These are phyloP conservation scores for Salix suchowensis DNA, from an alignment of 345 rosid species.

Conservation along the genomic window DNA sequence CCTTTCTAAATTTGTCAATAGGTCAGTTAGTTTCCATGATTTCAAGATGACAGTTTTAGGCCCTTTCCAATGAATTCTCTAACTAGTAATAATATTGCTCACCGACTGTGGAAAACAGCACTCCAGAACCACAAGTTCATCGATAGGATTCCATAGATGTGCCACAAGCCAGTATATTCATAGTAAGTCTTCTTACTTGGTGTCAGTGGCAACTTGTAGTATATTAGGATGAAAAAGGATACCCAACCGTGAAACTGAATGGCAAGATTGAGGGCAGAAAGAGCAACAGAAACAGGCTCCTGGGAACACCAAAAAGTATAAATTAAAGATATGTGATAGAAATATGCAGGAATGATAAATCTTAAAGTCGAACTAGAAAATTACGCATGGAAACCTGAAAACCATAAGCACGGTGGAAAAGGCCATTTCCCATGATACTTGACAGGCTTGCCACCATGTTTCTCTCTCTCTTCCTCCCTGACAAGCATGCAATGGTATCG, in stretches of 20 bases:
- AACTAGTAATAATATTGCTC: constrained; percentile 21
- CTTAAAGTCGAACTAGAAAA: not conserved
- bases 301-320: constrained; percentile 22
- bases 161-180: constrained; percentile 71
- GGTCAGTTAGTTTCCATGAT: not conserved
- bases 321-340: constrained; percentile 1
- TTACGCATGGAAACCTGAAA: constrained; percentile 46
- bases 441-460: constrained; percentile 59
- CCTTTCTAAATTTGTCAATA: not conserved
- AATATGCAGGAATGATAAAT: not conserved
- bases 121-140: constrained; percentile 92
- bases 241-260: constrained; percentile 89
- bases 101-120: constrained; percentile 82
- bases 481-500: constrained; percentile 74
- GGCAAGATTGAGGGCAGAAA: constrained; percentile 72
- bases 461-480: constrained; percentile 71
- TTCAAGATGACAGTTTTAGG: not conserved
- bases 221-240: constrained; percentile 74
- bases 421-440: constrained; percentile 95
- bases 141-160: constrained; percentile 63
- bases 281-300: constrained; percentile 86
- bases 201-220: constrained; percentile 69
- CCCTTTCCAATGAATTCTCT: constrained; percentile 3
- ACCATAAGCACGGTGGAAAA: constrained; percentile 65
- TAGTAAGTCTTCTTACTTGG: constrained; percentile 61